Conservation (phyloP, 2,329 filamentous ascomycete species). For the Elsinoe necatrix region DNA sequence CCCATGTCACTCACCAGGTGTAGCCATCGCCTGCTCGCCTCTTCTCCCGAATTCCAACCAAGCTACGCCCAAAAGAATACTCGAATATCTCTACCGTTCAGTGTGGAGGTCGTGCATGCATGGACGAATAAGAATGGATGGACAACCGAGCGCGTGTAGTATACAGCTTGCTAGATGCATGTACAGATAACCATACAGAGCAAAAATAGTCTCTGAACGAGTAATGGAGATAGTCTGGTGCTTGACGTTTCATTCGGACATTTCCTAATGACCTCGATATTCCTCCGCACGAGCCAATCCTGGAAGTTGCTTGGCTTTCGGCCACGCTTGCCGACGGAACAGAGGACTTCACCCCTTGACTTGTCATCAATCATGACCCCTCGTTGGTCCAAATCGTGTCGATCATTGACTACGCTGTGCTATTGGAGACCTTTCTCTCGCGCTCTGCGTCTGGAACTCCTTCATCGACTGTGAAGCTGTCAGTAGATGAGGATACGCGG, state of each 20-base stretch:
- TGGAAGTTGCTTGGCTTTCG: slow-evolving; percentile 7
- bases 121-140: not conserved
- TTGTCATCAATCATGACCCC: not conserved
- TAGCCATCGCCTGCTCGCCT: slow-evolving; percentile 11
- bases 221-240: not conserved
- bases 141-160: not conserved
- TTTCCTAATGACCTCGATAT: slow-evolving; percentile 16
- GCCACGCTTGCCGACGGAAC: slow-evolving; percentile 5
- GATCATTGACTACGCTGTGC: not conserved
- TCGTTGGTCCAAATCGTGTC: not conserved
- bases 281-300: slow-evolving; percentile 14
- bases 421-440: too few relatives aligned
- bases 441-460: not conserved
- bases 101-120: slow-evolving; percentile 3
- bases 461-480: not conserved
- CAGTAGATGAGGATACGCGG: not conserved
- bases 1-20: slow-evolving; percentile 9
- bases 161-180: not conserved
- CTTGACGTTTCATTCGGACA: slow-evolving; percentile 10
- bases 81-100: slow-evolving; percentile 11
- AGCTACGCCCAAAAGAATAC: not conserved
- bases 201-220: not conserved
- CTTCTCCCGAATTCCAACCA: not conserved
- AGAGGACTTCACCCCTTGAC: slow-evolving; percentile 8
- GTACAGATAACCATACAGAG: not conserved